phyloP scores from a whole-genome alignment of 805 yeast genomes.

The Citeromyces matritensis region DNA sequence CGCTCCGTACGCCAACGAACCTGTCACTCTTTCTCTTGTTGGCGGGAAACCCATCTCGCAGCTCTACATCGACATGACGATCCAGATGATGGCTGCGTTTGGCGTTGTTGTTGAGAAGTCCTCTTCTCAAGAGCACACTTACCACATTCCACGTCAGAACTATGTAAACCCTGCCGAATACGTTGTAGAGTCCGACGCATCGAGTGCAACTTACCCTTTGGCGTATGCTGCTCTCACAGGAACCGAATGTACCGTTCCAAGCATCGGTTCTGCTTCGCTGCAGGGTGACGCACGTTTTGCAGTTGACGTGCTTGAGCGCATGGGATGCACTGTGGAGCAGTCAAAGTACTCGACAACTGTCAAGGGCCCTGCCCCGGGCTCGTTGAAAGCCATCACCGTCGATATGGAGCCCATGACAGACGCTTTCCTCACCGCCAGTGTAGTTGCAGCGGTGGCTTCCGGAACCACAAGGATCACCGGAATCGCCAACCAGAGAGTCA shows the following conservation, averaged over 20 bases:
- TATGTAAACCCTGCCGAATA: constrained; percentile 76
- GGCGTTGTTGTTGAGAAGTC: constrained; percentile 70
- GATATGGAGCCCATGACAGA: constrained; percentile 99
- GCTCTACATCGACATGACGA: constrained; percentile 93
- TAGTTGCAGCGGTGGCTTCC: constrained; percentile 86
- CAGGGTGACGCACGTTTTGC: constrained; percentile 98
- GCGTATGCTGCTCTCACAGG: constrained; percentile 97
- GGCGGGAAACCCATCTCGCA: constrained; percentile 98
- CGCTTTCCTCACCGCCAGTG: constrained; percentile 93
- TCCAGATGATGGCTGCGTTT: constrained; percentile 84
- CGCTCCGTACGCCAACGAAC: constrained; percentile 87
- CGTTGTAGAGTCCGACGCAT: constrained; percentile 91
- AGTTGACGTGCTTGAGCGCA: constrained; percentile 77
- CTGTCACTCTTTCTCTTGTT: constrained; percentile 75
- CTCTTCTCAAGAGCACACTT: constrained; percentile 62
- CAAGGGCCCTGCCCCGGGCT: constrained; percentile 67
- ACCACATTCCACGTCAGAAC: constrained; percentile 75
- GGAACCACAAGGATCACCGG: constrained; percentile 73
- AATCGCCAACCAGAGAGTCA: constrained; percentile 95
- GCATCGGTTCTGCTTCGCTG: constrained; percentile 79
- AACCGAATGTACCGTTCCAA: constrained; percentile 82
- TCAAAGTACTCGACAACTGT: constrained; percentile 82
- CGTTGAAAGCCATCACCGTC: constrained; percentile 55
- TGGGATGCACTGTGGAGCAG: constrained; percentile 89
- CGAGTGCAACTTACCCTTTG: constrained; percentile 93